Conservation (phyloP, 1,139 yeast genomes). For the Debaryomyces singareniensis region DNA sequence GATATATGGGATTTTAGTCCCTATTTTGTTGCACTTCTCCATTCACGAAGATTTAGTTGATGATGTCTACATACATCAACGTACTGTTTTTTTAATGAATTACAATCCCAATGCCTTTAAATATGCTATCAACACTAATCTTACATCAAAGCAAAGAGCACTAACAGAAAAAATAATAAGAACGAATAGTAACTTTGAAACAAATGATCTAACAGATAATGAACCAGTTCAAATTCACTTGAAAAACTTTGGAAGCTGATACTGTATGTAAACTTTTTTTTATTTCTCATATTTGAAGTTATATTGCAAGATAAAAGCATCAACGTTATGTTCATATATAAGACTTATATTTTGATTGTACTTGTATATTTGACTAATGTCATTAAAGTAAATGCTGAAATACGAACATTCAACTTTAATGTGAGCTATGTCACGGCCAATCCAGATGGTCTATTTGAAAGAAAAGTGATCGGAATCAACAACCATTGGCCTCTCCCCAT, state of each 20-base stretch:
- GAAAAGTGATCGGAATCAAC: conserved; percentile 75
- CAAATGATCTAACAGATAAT: conserved; percentile 9
- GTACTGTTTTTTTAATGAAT: conserved; percentile 46
- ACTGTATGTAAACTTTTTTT: too few species aligned
- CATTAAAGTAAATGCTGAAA: conserved; percentile 37
- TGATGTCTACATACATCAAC: conserved; percentile 40
- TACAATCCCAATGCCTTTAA: conserved; percentile 51
- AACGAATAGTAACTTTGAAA: conserved; percentile 5
- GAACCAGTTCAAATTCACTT: conserved; percentile 22
- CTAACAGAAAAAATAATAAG: conserved; percentile 38
- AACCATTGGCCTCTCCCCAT: conserved; percentile 84
- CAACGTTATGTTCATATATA: too few species aligned
- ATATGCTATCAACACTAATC: conserved; percentile 30
- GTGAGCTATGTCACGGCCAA: conserved; percentile 66
- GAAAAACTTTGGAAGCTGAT: conserved; percentile 34
- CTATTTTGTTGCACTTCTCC: conserved; percentile 41
- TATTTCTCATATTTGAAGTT: too few species aligned
- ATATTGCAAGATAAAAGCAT: too few species aligned
- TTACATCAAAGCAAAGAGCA: conserved; percentile 31
- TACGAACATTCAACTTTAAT: conserved; percentile 66
- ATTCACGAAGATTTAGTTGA: conserved; percentile 19
- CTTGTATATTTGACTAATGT: too few species aligned
- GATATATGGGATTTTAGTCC: conserved; percentile 41
- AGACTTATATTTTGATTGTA: too few species aligned
- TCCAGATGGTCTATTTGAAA: conserved; percentile 66